Conservation (phyloP, 1,139 yeast species). For the Saccharomyces hybrid region DNA sequence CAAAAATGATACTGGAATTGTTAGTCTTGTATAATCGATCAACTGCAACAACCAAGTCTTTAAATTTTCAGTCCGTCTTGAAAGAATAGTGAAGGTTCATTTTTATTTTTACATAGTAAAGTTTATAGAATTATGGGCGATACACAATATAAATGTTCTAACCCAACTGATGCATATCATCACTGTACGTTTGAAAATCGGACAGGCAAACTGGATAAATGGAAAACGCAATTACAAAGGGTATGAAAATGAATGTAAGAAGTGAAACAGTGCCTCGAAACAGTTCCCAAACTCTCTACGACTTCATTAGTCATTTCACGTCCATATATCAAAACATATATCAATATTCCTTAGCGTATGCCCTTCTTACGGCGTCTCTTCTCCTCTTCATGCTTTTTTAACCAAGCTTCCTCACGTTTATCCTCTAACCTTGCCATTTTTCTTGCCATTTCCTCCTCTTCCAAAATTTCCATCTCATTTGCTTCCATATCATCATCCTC, state of each 20-base stretch:
- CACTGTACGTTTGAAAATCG: background rate
- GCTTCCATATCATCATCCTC: constrained; percentile 66
- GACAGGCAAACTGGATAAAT: background rate
- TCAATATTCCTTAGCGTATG: background rate
- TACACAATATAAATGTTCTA: background rate
- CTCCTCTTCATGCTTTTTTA: constrained; percentile 42
- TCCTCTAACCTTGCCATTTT: constrained; percentile 60
- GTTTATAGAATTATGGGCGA: background rate
- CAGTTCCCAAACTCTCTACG: background rate
- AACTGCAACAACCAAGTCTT: background rate
- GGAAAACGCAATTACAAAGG: background rate
- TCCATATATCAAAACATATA: background rate
- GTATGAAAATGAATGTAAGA: background rate
- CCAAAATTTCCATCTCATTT: constrained; percentile 77
- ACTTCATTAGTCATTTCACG: background rate
- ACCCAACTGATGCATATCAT: background rate
- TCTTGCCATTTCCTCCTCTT: constrained; percentile 67
- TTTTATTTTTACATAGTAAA: background rate
- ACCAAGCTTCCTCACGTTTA: constrained; percentile 50
- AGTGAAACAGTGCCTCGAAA: background rate
- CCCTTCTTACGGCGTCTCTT: constrained; percentile 29
- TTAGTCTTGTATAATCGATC: too few species aligned
- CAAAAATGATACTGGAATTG: too few species aligned
- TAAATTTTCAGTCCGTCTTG: background rate
- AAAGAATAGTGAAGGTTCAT: background rate